These are phyloP conservation scores for Calonectria montana DNA, from an alignment of 2,329 filamentous ascomycete genomes.

Conservation along the genomic window DNA sequence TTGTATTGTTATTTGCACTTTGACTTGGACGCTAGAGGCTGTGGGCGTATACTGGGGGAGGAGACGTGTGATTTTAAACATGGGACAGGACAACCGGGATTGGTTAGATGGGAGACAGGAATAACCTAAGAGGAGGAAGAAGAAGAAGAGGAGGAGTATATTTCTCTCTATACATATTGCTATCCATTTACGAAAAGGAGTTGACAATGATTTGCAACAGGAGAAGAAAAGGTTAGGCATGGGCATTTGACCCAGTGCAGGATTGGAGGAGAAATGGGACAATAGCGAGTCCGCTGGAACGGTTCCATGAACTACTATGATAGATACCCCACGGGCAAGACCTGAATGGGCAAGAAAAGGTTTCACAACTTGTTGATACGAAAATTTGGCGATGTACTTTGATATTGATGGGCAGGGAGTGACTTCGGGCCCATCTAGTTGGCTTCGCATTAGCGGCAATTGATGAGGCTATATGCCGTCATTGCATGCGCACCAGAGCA, in stretches of 20 bases:
- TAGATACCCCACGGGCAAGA: conserved; percentile 33
- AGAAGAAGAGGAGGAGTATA: background rate
- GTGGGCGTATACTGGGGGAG: conserved; percentile 15
- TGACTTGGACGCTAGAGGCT: conserved; percentile 14
- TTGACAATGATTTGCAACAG: background rate
- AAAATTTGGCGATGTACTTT: background rate
- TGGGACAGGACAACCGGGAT: background rate
- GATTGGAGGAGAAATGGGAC: background rate
- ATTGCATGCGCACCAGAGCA: background rate
- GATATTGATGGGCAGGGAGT: background rate
- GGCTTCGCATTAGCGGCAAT: background rate
- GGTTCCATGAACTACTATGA: conserved; percentile 27
- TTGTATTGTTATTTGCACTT: conserved; percentile 21
- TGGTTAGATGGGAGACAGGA: background rate
- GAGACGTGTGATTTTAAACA: conserved; percentile 5
- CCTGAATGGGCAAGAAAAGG: conserved; percentile 27
- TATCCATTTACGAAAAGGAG: background rate
- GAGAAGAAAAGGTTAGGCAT: background rate
- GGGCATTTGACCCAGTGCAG: background rate
- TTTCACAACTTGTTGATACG: conserved; percentile 32
- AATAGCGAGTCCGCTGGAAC: conserved; percentile 9
- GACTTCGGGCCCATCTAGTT: background rate
- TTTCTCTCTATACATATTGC: conserved; percentile 6
- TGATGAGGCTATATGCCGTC: background rate
- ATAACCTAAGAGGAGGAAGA: background rate